Percentiles rank a stretch among this genome's conserved stretches.
These are phyloP conservation scores for Cyclocybe aegerita DNA, from an alignment of 768 basidiomycete genomes.

Conservation along the genomic window DNA sequence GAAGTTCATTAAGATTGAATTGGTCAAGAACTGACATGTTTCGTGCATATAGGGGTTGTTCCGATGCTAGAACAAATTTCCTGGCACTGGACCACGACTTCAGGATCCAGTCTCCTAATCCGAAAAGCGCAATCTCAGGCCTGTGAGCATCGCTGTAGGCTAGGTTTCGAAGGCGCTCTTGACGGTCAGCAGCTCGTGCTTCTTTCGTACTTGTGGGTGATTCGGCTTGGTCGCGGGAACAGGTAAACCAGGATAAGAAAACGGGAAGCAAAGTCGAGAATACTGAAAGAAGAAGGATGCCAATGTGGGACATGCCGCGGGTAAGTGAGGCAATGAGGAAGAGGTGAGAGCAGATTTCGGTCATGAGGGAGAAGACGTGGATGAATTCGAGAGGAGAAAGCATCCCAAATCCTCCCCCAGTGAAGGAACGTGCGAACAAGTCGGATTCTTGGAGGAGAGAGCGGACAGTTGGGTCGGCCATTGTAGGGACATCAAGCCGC, in stretches of 20 bases:
- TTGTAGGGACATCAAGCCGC: slow-evolving; percentile 75
- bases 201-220: slow-evolving; percentile 51
- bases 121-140: slow-evolving; percentile 82
- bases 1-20: slow-evolving; percentile 62
- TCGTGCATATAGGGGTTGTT: slow-evolving; percentile 40
- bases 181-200: slow-evolving; percentile 63
- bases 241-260: slow-evolving; percentile 50
- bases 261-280: slow-evolving; percentile 61
- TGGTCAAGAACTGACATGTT: slow-evolving; percentile 52
- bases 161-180: slow-evolving; percentile 73
- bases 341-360: slow-evolving; percentile 74
- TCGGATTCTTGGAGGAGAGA: slow-evolving; percentile 87
- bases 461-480: slow-evolving; percentile 69
- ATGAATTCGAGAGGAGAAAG: slow-evolving; percentile 80
- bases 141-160: slow-evolving; percentile 75
- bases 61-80: slow-evolving; percentile 56
- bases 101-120: slow-evolving; percentile 83
- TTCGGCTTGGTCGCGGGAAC: slow-evolving; percentile 41
- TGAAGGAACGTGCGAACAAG: slow-evolving; percentile 80
- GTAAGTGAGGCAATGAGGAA: slow-evolving; percentile 68
- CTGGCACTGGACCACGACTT: slow-evolving; percentile 71
- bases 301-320: slow-evolving; percentile 51
- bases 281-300: slow-evolving; percentile 59
- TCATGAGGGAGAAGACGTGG: slow-evolving; percentile 66
- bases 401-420: slow-evolving; percentile 74